These are phyloP conservation scores for Glaciozyma antarctica DNA, from an alignment of 768 basidiomycete species.

Conservation along the genomic window DNA sequence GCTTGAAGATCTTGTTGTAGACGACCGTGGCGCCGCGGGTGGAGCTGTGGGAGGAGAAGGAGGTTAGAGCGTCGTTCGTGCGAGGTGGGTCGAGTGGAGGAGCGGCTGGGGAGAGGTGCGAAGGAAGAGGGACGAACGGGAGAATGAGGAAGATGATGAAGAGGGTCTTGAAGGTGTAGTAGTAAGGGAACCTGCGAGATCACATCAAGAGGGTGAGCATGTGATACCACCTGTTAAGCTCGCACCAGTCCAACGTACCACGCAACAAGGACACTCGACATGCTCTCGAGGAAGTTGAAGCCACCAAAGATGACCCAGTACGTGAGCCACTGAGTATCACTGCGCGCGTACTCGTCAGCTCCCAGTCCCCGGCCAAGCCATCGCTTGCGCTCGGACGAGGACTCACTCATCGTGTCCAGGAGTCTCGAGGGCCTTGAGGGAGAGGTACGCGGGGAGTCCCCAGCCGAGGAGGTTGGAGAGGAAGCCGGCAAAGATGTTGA, in stretches of 20 bases:
- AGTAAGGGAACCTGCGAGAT: conserved; percentile 41
- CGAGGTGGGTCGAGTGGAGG: background rate
- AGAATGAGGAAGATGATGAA: conserved; percentile 41
- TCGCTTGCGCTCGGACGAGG: conserved; percentile 20
- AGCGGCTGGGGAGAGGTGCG: background rate
- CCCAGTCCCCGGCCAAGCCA: background rate
- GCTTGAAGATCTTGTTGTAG: conserved; percentile 47
- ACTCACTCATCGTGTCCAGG: conserved; percentile 49
- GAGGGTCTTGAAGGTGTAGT: conserved; percentile 41
- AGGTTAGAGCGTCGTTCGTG: conserved; percentile 9
- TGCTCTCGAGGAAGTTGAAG: conserved; percentile 83
- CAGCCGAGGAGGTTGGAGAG: conserved; percentile 92
- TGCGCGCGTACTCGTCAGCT: conserved; percentile 39
- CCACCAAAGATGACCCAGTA: conserved; percentile 92
- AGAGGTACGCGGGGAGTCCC: conserved; percentile 88
- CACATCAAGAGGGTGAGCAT: background rate
- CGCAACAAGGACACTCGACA: conserved; percentile 74
- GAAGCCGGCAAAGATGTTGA: conserved; percentile 85
- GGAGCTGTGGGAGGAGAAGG: conserved; percentile 32
- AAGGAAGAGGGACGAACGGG: conserved; percentile 25
- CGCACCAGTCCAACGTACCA: conserved; percentile 44
- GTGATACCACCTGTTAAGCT: background rate
- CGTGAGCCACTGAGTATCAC: conserved; percentile 92
- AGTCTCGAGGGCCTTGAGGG: conserved; percentile 83
- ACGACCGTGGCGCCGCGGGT: conserved; percentile 74